phyloP scores from a whole-genome alignment of 169 alveolate species.

The Babesia bigemina region DNA sequence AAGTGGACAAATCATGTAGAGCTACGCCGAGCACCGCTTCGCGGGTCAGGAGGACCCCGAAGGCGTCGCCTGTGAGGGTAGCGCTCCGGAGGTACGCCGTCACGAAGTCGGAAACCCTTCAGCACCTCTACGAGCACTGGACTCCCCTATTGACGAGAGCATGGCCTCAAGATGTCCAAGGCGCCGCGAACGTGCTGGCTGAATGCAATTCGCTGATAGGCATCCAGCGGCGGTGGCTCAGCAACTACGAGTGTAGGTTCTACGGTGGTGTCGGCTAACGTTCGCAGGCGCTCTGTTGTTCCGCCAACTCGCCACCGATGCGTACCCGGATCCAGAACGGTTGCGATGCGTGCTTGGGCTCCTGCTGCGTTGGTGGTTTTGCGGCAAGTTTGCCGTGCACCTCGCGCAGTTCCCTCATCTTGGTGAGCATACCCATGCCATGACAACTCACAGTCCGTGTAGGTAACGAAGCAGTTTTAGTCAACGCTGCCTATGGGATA shows the following conservation, averaged over 20 bases:
- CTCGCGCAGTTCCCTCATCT: conserved; percentile 51
- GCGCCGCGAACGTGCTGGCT: neutral
- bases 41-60: neutral
- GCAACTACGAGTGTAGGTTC: conserved; percentile 52
- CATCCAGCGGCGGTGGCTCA: conserved; percentile 15
- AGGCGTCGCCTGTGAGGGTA: conserved; percentile 1
- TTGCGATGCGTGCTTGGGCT: conserved; percentile 16
- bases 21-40: too few relatives aligned
- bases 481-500: conserved; percentile 11
- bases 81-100: conserved; percentile 36
- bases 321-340: neutral
- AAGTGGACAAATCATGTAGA: too few relatives aligned
- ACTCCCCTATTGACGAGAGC: neutral
- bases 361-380: conserved; percentile 48
- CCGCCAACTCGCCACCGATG: conserved; percentile 4
- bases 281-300: conserved; percentile 39
- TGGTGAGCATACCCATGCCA: conserved; percentile 7
- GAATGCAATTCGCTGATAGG: conserved; percentile 37
- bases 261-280: too few relatives aligned
- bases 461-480: conserved; percentile 35
- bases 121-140: conserved; percentile 23
- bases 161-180: neutral
- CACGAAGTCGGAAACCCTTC: conserved; percentile 14
- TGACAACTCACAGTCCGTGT: neutral
- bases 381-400: conserved; percentile 45